These are phyloP conservation scores for Tolypocladium nubicola DNA, from an alignment of 2,329 filamentous ascomycete genomes.

Conservation along the genomic window DNA sequence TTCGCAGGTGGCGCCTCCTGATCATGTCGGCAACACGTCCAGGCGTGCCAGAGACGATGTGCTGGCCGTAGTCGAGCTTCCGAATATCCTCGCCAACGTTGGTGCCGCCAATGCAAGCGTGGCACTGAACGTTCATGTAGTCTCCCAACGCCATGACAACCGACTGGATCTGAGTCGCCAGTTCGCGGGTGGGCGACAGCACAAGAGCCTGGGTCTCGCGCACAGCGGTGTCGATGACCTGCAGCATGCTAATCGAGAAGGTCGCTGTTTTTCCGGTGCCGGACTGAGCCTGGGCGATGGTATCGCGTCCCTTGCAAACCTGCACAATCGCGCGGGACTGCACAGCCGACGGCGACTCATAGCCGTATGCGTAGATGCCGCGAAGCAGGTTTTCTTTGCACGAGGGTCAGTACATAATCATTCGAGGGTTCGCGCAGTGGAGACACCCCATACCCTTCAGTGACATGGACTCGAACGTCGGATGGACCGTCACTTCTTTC, in stretches of 20 bases:
- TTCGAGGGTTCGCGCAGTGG: background rate
- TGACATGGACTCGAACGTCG: constrained; percentile 92
- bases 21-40: constrained; percentile 72
- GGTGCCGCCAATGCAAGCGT: constrained; percentile 95
- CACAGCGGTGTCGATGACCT: constrained; percentile 88
- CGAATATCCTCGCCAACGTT: constrained; percentile 97
- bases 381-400: constrained; percentile 75
- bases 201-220: constrained; percentile 92
- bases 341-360: constrained; percentile 94
- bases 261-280: constrained; percentile 96
- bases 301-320: constrained; percentile 97
- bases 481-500: constrained; percentile 92
- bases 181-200: constrained; percentile 88
- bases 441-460: constrained; percentile 56
- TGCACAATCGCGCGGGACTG: constrained; percentile 98
- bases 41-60: constrained; percentile 96
- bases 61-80: constrained; percentile 94
- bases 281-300: constrained; percentile 95
- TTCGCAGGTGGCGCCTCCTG: constrained; percentile 43
- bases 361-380: constrained; percentile 96
- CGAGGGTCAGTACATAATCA: background rate
- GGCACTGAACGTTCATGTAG: constrained; percentile 99
- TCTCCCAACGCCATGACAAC: constrained; percentile 99
- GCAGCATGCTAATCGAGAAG: constrained; percentile 91
- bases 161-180: constrained; percentile 96